Evolutionary conservation across 495 filamentous ascomycete species (phyloP), one percentile per base, ranked within the genome.

Genomic region (Physcia stellaris): DNA sequence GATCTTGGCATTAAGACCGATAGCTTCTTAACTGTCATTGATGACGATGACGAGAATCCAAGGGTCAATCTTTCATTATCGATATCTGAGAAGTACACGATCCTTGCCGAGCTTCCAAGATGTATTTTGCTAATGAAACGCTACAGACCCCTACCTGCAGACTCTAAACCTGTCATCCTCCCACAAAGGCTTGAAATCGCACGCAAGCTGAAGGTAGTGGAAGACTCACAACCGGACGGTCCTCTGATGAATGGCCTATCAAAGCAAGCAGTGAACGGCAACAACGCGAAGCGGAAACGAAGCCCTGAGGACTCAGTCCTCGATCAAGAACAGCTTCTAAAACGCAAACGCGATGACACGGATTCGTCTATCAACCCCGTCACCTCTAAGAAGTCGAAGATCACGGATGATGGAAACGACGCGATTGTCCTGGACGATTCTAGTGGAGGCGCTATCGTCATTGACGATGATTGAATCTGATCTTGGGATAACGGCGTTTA

Each of bases 31-130:
- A 94, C 86, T 1, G 62, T 96, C 32, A 70, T 79, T 2, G 87
- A 95, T 49, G 86, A 94, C 21, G 71, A 77, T 20, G 86, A 94
- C 28, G 73, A 82, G n/a, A 65, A 81, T 30, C 70, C 83, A 2
- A 76, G 80, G 20, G 79, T 94, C 42, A 84, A 94, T 41, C 67
- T 96, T 1, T 75, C 88, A n/a, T 58, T 94, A 3, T 43, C 63
- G 3, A 60, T 80, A 24, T 48, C 63, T 21, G 66, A 71, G 47
- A 60, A 55, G 58, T 63, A 50, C n/a, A n/a, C n/a, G n/a, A 32
- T 56, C 41, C 24, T 24, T 18, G 10, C 22, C 28, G 19, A 13
- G 21, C 26, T 1, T 12, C 19, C 4, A 4, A 16, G 21, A 18
- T 6, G 12, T 27, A 28, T 35, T 40, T 39, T 44, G 55, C 37